Evolutionary conservation across 805 yeast genomes (phyloP), one percentile per base, ranked within the genome.

Genomic region (Candida pseudoglaebosa): DNA sequence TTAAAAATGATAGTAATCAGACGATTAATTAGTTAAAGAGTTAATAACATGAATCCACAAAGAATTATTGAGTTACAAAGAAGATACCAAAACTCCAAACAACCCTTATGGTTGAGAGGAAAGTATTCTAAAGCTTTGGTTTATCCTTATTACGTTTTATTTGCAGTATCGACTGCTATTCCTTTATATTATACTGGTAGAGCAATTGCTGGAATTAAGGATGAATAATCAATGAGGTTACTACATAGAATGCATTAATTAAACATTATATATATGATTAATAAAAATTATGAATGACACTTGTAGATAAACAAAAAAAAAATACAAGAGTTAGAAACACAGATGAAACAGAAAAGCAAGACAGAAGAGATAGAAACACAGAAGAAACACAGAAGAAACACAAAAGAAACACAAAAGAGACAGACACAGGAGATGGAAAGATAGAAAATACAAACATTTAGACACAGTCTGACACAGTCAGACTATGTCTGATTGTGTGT

Each of bases 61-160:
- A 68, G 73, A 67, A 62, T 68, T 42, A 68, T 68, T 45, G 57
- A 62, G 40, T 66, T 68, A 55, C 74, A 68, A 54, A 66, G 61
- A 53, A 62, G 59, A 44, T 68, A 67, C 59, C 74, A 68, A 54
- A 58, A 54, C 59, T 59, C 71, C 42, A 49, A 59, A 56, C 53
- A 63, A 54, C 59, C 54, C 47, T 67, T 68, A 55, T 68, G 73
- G 73, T 63, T 66, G 59, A 65, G 67, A 60, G 73, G 73, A 10
- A 53, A 53, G 46, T 54, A 62, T 49, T 77, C 93, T 49, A 83
- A 83, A 67, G 68, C 73, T 54, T 64, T 81, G 59, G 74, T 85
- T 49, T 81, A 80, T 67, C 95, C 95, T 58, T 86, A 80, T 76
- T 82, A 74, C 70, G 86, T 85, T 46, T 70, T 80, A 44, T 81